phyloP scores from a whole-genome alignment of 148 eudicot species.

The Spergularia marina region DNA sequence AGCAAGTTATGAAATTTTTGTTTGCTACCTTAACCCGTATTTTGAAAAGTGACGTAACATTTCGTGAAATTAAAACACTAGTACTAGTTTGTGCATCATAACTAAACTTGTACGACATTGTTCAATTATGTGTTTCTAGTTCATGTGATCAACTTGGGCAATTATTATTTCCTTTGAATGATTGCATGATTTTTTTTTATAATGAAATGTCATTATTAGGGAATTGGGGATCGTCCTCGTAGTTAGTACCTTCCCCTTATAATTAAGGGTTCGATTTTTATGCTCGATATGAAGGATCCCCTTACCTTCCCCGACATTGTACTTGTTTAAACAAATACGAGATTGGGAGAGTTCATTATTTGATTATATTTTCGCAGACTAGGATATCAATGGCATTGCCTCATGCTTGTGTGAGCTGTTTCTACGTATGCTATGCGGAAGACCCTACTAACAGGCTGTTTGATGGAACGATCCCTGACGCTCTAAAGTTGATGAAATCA shows the following conservation, averaged over 20 bases:
- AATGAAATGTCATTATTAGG: too few relatives aligned
- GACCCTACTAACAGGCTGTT: constrained; percentile 70
- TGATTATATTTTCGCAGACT: constrained; percentile 46
- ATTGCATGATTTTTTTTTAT: neutral
- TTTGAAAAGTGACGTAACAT: too few relatives aligned
- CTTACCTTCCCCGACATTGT: too few relatives aligned
- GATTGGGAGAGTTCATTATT: neutral
- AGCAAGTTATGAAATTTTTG: too few relatives aligned
- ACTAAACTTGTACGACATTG: neutral
- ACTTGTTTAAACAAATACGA: neutral
- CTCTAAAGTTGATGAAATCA: constrained; percentile 42
- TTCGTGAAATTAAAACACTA: too few relatives aligned
- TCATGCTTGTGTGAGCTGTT: constrained; percentile 94
- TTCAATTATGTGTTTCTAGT: constrained; percentile 17
- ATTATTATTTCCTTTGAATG: neutral
- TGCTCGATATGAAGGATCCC: too few relatives aligned
- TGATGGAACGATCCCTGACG: constrained; percentile 58
- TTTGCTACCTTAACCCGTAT: too few relatives aligned
- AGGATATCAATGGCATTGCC: constrained; percentile 97
- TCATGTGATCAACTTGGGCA: constrained; percentile 27
- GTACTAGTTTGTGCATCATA: neutral
- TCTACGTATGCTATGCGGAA: constrained; percentile 94
- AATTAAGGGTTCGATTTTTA: too few relatives aligned
- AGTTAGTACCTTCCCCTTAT: too few relatives aligned
- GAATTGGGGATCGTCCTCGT: too few relatives aligned